Evolutionary conservation across 257 asterid genomes (phyloP), one percentile per base, ranked within the genome.

Genomic region (Primulina eburnea): DNA sequence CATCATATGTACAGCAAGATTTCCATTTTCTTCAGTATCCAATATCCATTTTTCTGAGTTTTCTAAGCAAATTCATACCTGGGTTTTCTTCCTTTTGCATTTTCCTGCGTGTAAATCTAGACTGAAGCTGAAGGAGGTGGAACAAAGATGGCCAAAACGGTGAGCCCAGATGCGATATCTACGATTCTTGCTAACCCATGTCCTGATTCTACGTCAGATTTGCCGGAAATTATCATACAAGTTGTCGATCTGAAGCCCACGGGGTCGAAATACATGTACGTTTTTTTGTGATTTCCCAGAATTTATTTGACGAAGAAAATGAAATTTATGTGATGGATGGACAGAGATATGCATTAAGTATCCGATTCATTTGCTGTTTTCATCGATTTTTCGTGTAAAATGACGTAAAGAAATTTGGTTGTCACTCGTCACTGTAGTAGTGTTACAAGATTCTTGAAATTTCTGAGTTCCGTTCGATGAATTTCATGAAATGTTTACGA

Each of bases 141-240:
- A 30, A 29, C 65, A 57, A 72, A 64, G 7, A 87, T 90, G 96
- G 82, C 81, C 59, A 79, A 75, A 63, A 5, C 61, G 53, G 85
- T 85, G 68, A 89, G 67, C 81, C 90, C 90, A 64, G 88, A 89
- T 84, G 95, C 96, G 24, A 64, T 93, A 11, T 86, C 94, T 0
- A 62, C 78, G 60, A 81, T 93, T 18, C 71, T 89, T 40, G 89
- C 95, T 0, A 93, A 87, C 82, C 97, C 99, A 0, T 89, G 85
- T 26, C 92, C 96, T 0, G 87, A 83, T 59, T 80, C 95, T 34
- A 79, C 84, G 18, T 80, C 97, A 17, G 78, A 82, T 73, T 64
- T 89, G 11, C 91, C 91, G 12, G 91, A 90, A 69, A 79, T 93
- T 65, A 67, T 90, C 6, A 88, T 90, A 28, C 97, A 93, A 78